These are phyloP conservation scores for Aspergillus fumigatus DNA, from an alignment of 2,329 filamentous ascomycete genomes.

Conservation along the genomic window DNA sequence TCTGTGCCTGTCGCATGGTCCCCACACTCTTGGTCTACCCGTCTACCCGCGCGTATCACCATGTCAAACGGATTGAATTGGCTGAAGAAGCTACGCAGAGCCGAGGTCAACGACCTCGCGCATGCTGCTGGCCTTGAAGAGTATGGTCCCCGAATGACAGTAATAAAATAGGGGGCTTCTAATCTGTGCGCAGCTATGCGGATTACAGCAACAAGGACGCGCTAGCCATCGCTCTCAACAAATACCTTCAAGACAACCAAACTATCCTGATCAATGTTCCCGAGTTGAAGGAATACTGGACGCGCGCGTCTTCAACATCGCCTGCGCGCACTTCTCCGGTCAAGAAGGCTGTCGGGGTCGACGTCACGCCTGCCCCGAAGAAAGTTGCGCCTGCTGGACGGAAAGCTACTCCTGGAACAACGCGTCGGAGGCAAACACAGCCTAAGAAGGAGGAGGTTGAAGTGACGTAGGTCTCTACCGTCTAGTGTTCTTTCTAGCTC, in stretches of 20 bases:
- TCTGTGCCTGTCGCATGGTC: conserved; percentile 42
- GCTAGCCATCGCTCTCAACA: conserved; percentile 69
- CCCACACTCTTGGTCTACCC: conserved; percentile 40
- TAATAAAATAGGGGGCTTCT: not conserved
- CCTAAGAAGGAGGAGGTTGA: conserved; percentile 39
- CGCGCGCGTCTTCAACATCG: conserved; percentile 35
- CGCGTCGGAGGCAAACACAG: conserved; percentile 35
- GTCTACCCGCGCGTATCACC: conserved; percentile 25
- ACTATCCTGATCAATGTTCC: conserved; percentile 60
- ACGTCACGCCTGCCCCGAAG: conserved; percentile 29
- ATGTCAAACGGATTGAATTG: conserved; percentile 67
- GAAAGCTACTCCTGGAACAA: conserved; percentile 25
- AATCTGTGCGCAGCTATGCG: conserved; percentile 47
- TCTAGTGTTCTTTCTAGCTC: not conserved
- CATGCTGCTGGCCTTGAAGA: conserved; percentile 65
- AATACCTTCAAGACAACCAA: conserved; percentile 66
- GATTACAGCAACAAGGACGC: conserved; percentile 72
- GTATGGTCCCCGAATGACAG: conserved; percentile 51
- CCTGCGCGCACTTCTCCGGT: conserved; percentile 43
- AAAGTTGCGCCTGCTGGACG: conserved; percentile 23
- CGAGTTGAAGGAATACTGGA: conserved; percentile 71
- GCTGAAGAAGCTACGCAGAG: conserved; percentile 78
- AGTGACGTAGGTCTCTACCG: conserved; percentile 15
- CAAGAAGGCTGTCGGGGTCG: conserved; percentile 44
- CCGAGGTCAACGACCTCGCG: conserved; percentile 70